A percentile compares a stretch with the other conserved stretches of the same genome.
Evolutionary conservation across 2,329 filamentous ascomycete species (phyloP).

Genomic region (Verticillium nonalfalfae): DNA sequence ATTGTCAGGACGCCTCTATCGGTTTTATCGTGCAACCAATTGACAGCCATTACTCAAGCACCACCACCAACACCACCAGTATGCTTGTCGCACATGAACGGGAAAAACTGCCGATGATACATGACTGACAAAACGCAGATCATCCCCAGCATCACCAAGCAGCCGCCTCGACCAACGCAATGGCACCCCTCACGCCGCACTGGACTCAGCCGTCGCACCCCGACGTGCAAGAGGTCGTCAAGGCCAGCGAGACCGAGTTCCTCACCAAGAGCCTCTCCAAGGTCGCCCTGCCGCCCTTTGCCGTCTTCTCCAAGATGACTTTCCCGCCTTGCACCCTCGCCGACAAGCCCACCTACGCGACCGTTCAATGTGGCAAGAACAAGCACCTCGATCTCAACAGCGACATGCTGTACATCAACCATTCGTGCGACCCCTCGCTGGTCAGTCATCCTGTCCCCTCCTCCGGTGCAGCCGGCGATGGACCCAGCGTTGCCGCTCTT

Average conservation of each 20-base stretch:
- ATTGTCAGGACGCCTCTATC: not conserved
- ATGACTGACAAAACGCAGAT: not conserved
- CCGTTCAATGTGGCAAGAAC: slow-evolving; percentile 52
- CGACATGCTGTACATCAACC: slow-evolving; percentile 62
- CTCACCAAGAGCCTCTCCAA: slow-evolving; percentile 54
- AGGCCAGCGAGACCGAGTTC: slow-evolving; percentile 44
- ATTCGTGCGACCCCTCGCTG: slow-evolving; percentile 60
- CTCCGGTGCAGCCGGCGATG: not conserved
- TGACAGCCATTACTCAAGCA: not conserved
- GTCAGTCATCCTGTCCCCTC: slow-evolving; percentile 31
- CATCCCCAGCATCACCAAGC: not conserved
- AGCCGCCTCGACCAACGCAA: slow-evolving; percentile 18
- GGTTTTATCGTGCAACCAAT: not conserved
- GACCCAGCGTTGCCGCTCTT: no score
- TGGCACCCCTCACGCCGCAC: slow-evolving; percentile 51
- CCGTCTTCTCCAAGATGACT: slow-evolving; percentile 58
- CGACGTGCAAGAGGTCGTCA: slow-evolving; percentile 47
- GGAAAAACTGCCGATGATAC: not conserved
- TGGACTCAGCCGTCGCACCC: slow-evolving; percentile 58
- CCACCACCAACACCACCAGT: not conserved
- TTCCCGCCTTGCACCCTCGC: slow-evolving; percentile 58
- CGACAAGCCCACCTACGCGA: slow-evolving; percentile 53
- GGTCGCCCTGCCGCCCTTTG: slow-evolving; percentile 52
- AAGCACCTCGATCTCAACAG: slow-evolving; percentile 58
- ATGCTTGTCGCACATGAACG: not conserved